These are phyloP conservation scores for Wallacemonas sp. DNA, from an alignment of 208 protist genomes.

Conservation along the genomic window DNA sequence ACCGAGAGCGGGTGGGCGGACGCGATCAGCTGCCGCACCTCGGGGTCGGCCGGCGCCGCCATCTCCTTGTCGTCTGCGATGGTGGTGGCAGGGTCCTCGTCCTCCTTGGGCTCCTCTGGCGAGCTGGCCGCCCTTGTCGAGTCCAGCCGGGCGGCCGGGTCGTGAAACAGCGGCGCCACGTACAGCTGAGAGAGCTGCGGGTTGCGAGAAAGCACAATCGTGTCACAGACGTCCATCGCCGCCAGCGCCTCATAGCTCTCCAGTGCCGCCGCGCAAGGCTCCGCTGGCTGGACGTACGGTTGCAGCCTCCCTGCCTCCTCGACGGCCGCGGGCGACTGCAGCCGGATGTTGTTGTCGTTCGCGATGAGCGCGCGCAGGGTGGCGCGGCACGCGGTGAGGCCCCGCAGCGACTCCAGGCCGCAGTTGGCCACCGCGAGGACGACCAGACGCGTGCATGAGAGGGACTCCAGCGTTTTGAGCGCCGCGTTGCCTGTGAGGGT, in stretches of 20 bases:
- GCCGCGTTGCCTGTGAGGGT: constrained; percentile 55
- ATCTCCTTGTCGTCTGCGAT: constrained; percentile 9
- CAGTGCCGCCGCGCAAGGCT: constrained; percentile 22
- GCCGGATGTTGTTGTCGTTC: constrained; percentile 77
- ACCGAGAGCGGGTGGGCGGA: constrained; percentile 75
- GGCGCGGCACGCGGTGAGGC: constrained; percentile 53
- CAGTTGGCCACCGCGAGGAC: constrained; percentile 74
- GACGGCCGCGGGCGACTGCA: constrained; percentile 39
- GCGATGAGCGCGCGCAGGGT: constrained; percentile 78
- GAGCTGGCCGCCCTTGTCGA: constrained; percentile 1
- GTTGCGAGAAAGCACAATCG: constrained; percentile 80
- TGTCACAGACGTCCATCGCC: constrained; percentile 56
- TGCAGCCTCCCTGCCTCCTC: not conserved
- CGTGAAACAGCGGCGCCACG: constrained; percentile 13
- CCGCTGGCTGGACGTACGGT: not conserved
- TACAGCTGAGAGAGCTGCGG: constrained; percentile 42
- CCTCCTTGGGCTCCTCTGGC: not conserved
- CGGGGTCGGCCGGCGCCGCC: constrained; percentile 10
- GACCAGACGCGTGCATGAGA: constrained; percentile 48
- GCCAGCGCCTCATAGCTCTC: constrained; percentile 58
- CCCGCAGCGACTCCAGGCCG: constrained; percentile 55
- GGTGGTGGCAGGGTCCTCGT: constrained; percentile 13
- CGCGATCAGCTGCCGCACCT: constrained; percentile 12
- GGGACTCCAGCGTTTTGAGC: constrained; percentile 45
- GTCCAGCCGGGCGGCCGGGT: not conserved